phyloP scores from a whole-genome alignment of 202 grass and related monocot species.

The Sporobolus alterniflorus region DNA sequence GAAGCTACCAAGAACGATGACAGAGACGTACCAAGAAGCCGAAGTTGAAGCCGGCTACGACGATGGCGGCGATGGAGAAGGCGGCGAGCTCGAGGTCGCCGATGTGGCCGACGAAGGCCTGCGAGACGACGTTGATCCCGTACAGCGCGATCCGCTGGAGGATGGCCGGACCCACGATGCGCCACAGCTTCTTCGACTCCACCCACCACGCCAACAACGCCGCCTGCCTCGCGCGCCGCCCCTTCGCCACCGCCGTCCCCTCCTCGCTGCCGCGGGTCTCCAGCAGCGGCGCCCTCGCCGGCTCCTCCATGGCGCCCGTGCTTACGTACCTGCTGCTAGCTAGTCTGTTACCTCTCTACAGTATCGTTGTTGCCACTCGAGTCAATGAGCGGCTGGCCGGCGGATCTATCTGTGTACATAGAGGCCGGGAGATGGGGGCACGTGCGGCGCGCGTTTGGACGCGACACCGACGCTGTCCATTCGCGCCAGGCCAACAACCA shows the following conservation, averaged over 20 bases:
- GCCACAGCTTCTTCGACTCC: slow-evolving; percentile 74
- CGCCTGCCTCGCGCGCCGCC: background rate
- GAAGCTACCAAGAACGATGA: too few relatives aligned
- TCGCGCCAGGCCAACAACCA: too few relatives aligned
- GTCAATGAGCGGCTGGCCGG: too few relatives aligned
- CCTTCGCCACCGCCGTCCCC: background rate
- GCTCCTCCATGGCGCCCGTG: slow-evolving; percentile 4
- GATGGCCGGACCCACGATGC: slow-evolving; percentile 79
- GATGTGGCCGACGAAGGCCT: slow-evolving; percentile 76
- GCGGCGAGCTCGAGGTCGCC: slow-evolving; percentile 86
- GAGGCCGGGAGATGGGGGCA: too few relatives aligned
- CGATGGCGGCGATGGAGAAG: slow-evolving; percentile 63
- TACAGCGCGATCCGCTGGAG: slow-evolving; percentile 54
- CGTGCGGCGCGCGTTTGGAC: too few relatives aligned
- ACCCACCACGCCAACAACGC: slow-evolving; percentile 36
- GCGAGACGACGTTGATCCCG: slow-evolving; percentile 58
- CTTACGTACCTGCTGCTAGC: background rate
- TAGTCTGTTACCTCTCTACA: background rate
- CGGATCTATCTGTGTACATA: too few relatives aligned
- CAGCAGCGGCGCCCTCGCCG: background rate
- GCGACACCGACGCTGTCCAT: too few relatives aligned
- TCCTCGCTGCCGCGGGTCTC: background rate
- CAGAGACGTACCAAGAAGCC: slow-evolving; percentile 59
- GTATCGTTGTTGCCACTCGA: too few relatives aligned
- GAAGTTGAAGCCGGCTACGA: slow-evolving; percentile 73